Conservation (phyloP, 805 yeast genomes). For the Scheffersomyces coipomensis region DNA sequence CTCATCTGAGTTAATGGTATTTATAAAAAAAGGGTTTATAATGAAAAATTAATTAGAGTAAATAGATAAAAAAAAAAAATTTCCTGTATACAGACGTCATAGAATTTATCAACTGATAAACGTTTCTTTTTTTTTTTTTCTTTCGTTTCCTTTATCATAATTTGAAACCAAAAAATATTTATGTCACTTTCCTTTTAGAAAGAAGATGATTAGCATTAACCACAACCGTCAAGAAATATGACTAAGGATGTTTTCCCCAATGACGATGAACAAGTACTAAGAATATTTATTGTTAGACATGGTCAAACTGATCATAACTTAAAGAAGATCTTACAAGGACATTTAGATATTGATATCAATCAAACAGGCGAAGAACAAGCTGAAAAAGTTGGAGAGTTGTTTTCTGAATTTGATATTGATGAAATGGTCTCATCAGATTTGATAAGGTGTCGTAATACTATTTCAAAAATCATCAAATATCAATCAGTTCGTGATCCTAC, state of each 20-base stretch:
- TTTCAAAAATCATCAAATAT: slow-evolving; percentile 36
- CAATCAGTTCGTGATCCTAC: slow-evolving; percentile 16
- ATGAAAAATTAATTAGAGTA: too few species aligned
- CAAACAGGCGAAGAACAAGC: slow-evolving; percentile 64
- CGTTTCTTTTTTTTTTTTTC: too few species aligned
- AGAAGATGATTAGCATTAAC: too few species aligned
- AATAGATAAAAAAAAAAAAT: too few species aligned
- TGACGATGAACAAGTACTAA: slow-evolving; percentile 31
- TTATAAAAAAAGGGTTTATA: too few species aligned
- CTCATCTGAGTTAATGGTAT: too few species aligned
- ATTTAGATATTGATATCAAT: slow-evolving; percentile 63
- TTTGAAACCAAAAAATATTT: too few species aligned
- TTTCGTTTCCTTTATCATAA: too few species aligned
- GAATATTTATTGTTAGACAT: slow-evolving; percentile 71
- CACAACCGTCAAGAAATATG: too few species aligned
- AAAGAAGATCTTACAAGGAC: slow-evolving; percentile 75
- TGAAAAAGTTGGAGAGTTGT: slow-evolving; percentile 44
- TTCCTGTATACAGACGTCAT: too few species aligned
- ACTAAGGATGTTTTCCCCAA: slow-evolving; percentile 25
- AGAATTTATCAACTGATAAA: too few species aligned
- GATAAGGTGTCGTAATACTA: slow-evolving; percentile 60
- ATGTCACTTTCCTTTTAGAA: too few species aligned
- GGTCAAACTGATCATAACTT: slow-evolving; percentile 81
- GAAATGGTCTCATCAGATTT: slow-evolving; percentile 52
- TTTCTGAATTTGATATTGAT: slow-evolving; percentile 43